Evolutionary conservation across 2,329 filamentous ascomycete species (phyloP).

Genomic region (Ceratocystiopsis brevicomis): DNA sequence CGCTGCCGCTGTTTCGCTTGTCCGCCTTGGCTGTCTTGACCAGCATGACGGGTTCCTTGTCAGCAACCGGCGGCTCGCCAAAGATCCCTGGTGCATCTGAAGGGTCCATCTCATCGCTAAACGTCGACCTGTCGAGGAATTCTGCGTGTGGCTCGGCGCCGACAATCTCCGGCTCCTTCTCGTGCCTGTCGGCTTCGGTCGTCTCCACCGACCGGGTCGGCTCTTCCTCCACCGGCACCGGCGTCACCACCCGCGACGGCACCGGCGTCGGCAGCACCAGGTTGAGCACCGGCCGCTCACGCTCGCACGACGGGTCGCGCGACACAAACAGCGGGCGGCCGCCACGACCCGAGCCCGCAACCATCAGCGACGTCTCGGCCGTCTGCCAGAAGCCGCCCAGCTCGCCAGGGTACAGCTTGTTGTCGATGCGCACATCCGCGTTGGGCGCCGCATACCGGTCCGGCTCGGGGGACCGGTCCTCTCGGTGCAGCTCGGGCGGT

Average conservation of each 20-base stretch:
- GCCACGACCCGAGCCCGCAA: constrained; percentile 10
- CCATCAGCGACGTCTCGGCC: not conserved
- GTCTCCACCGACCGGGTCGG: no score
- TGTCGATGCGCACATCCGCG: constrained; percentile 44
- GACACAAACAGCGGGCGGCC: constrained; percentile 20
- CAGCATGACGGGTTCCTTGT: no score
- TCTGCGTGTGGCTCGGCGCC: constrained; percentile 7
- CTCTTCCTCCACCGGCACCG: no score
- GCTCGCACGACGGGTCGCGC: constrained; percentile 34
- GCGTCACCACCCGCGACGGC: constrained; percentile 22
- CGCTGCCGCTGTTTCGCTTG: constrained; percentile 11
- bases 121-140: no score
- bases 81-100: no score
- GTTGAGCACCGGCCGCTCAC: constrained; percentile 39
- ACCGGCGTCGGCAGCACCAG: constrained; percentile 40
- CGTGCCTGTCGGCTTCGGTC: no score
- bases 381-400: constrained; percentile 16
- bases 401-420: constrained; percentile 35
- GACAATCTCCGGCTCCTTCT: constrained; percentile 3
- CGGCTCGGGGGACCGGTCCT: constrained; percentile 18
- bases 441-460: constrained; percentile 37
- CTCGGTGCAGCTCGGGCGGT: constrained; percentile 31
- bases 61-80: no score
- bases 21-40: not conserved
- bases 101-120: no score